Conservation (phyloP, 441 rosid genomes). For the Adansonia grandidieri region DNA sequence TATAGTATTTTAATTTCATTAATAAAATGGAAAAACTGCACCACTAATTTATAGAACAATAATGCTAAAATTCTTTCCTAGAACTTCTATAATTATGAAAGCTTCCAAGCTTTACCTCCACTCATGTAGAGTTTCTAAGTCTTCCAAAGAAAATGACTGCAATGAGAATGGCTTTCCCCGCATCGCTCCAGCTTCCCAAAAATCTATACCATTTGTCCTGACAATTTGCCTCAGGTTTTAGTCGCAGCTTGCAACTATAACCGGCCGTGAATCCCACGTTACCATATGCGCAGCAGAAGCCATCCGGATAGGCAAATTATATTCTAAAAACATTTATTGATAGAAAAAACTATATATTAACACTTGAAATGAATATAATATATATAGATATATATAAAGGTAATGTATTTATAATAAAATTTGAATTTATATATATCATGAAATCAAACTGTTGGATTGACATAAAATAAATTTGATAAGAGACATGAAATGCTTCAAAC, state of each 20-base stretch:
- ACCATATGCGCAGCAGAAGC: slow-evolving; percentile 44
- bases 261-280: slow-evolving; percentile 53
- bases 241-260: slow-evolving; percentile 40
- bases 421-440: too few relatives aligned
- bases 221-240: slow-evolving; percentile 27
- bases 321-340: too few relatives aligned
- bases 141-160: slow-evolving; percentile 50
- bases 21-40: too few relatives aligned
- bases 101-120: slow-evolving; percentile 49
- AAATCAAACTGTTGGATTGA: too few relatives aligned
- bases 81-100: background rate
- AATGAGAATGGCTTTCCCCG: slow-evolving; percentile 44
- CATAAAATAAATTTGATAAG: too few relatives aligned
- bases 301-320: background rate
- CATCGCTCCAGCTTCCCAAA: slow-evolving; percentile 45
- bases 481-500: too few relatives aligned
- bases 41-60: too few relatives aligned
- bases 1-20: too few relatives aligned
- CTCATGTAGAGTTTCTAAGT: slow-evolving; percentile 38
- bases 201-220: slow-evolving; percentile 42
- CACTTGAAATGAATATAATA: too few relatives aligned
- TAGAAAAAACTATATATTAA: too few relatives aligned
- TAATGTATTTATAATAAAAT: too few relatives aligned
- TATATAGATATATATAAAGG: too few relatives aligned
- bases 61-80: background rate